Conservation (phyloP, 2,329 filamentous ascomycete species). For the Sclerotinia minor region DNA sequence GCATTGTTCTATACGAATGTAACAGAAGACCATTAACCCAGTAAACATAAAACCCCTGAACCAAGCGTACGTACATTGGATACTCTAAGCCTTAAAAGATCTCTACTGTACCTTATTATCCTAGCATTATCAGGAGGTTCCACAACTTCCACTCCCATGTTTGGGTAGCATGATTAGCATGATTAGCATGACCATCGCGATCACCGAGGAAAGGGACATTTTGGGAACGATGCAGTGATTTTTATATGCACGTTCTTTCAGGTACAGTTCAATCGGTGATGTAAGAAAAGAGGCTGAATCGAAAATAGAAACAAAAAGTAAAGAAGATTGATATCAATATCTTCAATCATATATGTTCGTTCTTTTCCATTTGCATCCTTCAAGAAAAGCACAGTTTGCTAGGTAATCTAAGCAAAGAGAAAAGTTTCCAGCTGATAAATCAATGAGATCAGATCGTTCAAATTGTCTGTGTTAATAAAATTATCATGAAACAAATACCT, state of each 20-base stretch:
- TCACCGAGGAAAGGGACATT: neutral
- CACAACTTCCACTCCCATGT: too few relatives aligned
- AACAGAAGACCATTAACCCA: conserved; percentile 1
- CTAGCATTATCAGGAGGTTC: neutral
- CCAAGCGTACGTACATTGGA: too few relatives aligned
- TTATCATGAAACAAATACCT: conserved; percentile 17
- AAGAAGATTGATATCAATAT: neutral
- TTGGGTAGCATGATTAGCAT: neutral
- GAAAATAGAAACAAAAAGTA: neutral
- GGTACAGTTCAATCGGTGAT: neutral
- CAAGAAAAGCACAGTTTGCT: neutral
- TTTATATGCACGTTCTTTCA: neutral
- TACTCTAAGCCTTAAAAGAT: too few relatives aligned
- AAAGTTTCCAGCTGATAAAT: neutral
- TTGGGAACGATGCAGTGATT: neutral
- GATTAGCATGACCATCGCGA: neutral
- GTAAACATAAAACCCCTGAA: neutral
- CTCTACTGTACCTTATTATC: neutral
- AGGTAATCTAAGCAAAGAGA: neutral
- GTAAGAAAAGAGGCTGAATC: neutral
- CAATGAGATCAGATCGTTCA: neutral
- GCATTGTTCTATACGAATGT: neutral
- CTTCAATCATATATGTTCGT: too few relatives aligned
- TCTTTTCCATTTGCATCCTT: neutral
- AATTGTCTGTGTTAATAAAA: neutral